phyloP scores from a whole-genome alignment of 169 alveolate genomes.

The Miamiensis avidus region DNA sequence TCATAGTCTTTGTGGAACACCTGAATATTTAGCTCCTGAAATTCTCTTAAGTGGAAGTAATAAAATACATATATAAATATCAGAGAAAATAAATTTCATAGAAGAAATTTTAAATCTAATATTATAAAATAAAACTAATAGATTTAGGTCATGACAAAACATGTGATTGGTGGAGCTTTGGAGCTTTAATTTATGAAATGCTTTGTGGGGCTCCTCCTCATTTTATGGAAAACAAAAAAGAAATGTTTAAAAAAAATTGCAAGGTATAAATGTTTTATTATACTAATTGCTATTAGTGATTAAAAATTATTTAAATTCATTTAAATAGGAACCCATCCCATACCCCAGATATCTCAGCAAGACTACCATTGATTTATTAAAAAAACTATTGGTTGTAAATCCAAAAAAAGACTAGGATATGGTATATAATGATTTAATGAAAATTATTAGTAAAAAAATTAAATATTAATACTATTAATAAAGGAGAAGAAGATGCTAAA shows the following conservation, averaged over 20 bases:
- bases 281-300: not conserved
- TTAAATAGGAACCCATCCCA: not conserved
- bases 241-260: slow-evolving; percentile 1
- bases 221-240: slow-evolving; percentile 21
- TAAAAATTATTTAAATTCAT: too few relatives aligned
- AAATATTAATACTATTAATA: too few relatives aligned
- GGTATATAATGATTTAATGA: not conserved
- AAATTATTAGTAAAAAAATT: too few relatives aligned
- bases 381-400: not conserved
- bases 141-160: slow-evolving; percentile 40
- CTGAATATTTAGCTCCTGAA: slow-evolving; percentile 72
- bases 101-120: slow-evolving; percentile 49
- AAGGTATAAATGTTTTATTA: not conserved
- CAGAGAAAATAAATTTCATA: slow-evolving; percentile 19
- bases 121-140: slow-evolving; percentile 38
- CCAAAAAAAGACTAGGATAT: not conserved
- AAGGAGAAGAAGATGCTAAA: not conserved
- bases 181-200: slow-evolving; percentile 58
- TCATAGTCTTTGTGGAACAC: slow-evolving; percentile 58
- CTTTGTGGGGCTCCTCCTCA: slow-evolving; percentile 53
- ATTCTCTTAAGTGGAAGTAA: slow-evolving; percentile 32
- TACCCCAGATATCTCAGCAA: not conserved
- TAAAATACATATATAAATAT: not conserved
- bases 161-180: slow-evolving; percentile 57
- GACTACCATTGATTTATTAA: too few relatives aligned